These are phyloP conservation scores for Suillus americanus DNA, from an alignment of 768 basidiomycete species.

Conservation along the genomic window DNA sequence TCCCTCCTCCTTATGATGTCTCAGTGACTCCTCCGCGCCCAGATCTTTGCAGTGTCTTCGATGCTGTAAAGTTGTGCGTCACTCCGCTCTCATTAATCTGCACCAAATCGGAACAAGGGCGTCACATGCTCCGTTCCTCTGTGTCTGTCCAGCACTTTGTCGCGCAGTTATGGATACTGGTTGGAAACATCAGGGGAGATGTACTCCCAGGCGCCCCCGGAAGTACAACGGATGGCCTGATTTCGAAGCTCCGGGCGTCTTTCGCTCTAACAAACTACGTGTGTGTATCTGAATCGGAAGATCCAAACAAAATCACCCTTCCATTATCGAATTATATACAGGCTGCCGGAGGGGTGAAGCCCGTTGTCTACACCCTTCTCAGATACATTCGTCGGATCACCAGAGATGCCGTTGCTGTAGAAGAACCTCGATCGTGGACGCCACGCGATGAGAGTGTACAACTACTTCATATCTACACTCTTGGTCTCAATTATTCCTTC, in stretches of 20 bases:
- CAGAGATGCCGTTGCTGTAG: not conserved
- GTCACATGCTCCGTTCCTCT: not conserved
- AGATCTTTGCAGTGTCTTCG: not conserved
- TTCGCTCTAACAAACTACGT: not conserved
- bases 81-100: not conserved
- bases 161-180: not conserved
- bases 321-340: not conserved
- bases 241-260: not conserved
- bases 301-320: not conserved
- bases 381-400: not conserved
- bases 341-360: not conserved
- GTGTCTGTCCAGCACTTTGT: not conserved
- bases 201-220: not conserved
- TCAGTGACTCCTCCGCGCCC: not conserved
- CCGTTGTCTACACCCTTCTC: not conserved
- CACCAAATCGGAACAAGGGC: not conserved
- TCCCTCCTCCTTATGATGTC: slow-evolving; percentile 1
- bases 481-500: not conserved
- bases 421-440: not conserved
- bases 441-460: not conserved
- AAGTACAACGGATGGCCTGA: not conserved
- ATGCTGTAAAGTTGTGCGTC: not conserved
- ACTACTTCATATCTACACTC: not conserved
- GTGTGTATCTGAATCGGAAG: not conserved
- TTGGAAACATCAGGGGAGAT: not conserved